Base-by-base conservation (phyloP, 805 yeast genomes). In the Nakazawaea siamensis region DNA sequence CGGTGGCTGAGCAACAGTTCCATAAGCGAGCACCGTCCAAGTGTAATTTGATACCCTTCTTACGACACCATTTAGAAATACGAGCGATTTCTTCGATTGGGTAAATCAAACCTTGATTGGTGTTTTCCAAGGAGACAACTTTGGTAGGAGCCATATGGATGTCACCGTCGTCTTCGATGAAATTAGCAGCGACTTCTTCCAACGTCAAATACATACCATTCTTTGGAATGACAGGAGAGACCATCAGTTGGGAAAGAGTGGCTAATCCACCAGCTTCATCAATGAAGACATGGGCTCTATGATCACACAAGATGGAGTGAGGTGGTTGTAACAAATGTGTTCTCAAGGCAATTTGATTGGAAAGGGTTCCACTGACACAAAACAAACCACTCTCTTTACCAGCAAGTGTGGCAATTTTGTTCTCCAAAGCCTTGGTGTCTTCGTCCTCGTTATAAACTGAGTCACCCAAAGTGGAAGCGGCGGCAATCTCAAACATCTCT, bases 261-360 rank as follows among this genome's bases (percentile, higher is more conserved):
- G 96, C 94, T 34, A 90, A 58, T 2, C 97, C 97, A 19, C 88
- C 95, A 16, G 95, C 95, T 59, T 88, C 97, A 46, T 76, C 76
- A 24, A 76, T 64, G 55, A 68, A 87, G 19, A 88, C 77, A 50
- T 88, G 97, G 6, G 90, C 77, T 41, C 96, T 67, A 56, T 76
- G 68, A 56, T 90, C 97, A 61, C 95, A 85, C 31, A 88, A 51
- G 17, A 90, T 64, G 10, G 88, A 72, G 60, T 79, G 77, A 2
- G 95, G 94, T n/a, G 96, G 96, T 50, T 82, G 90, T 42, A 55
- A 57, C 30, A 90, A 60, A 45, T 80, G 82, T 3, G 86, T 63
- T 49, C 96, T 67, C 28, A 88, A 53, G 10, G 80, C 96, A 40
- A 88, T 67, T 58, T 88, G 97, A 59, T 88, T 88, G 10, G 94